A percentile compares a stretch with the other conserved stretches of the same genome.
These are phyloP conservation scores for Cladosporium sp. DNA, from an alignment of 2,329 filamentous ascomycete genomes.

Conservation along the genomic window DNA sequence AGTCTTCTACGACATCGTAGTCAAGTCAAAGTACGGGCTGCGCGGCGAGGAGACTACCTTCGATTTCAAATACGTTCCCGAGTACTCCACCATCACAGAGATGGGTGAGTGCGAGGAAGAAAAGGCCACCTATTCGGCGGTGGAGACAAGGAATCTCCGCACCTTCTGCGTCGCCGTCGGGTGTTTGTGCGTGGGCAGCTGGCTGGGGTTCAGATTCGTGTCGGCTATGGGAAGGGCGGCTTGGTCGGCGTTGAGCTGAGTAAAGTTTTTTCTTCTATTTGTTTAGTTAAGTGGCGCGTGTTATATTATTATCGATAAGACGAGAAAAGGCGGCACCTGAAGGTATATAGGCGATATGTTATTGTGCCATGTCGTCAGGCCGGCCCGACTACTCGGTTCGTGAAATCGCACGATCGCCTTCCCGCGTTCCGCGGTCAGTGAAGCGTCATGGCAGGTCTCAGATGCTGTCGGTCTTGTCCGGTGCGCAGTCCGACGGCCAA, in stretches of 20 bases:
- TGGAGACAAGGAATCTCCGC: slow-evolving; percentile 48
- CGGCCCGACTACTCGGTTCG: neutral
- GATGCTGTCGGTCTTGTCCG: neutral
- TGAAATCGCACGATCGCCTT: neutral
- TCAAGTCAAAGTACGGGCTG: slow-evolving; percentile 62
- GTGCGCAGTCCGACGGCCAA: neutral
- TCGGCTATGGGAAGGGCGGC: slow-evolving; percentile 17
- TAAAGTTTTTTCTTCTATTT: neutral
- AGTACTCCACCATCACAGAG: slow-evolving; percentile 48
- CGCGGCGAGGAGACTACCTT: slow-evolving; percentile 59
- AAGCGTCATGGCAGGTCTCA: neutral
- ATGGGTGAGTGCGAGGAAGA: slow-evolving; percentile 41
- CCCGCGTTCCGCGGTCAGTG: neutral
- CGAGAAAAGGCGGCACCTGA: neutral
- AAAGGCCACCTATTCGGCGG: slow-evolving; percentile 33
- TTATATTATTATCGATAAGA: neutral
- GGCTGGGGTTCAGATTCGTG: slow-evolving; percentile 19
- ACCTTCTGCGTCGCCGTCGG: slow-evolving; percentile 39
- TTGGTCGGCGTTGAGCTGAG: slow-evolving; percentile 13
- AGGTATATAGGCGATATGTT: neutral
- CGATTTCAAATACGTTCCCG: slow-evolving; percentile 67
- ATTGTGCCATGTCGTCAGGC: neutral
- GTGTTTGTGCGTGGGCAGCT: slow-evolving; percentile 18
- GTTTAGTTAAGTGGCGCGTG: neutral
- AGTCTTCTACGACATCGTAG: slow-evolving; percentile 56